Base-by-base conservation (phyloP, 441 rosid species). In the Adansonia gregorii region DNA sequence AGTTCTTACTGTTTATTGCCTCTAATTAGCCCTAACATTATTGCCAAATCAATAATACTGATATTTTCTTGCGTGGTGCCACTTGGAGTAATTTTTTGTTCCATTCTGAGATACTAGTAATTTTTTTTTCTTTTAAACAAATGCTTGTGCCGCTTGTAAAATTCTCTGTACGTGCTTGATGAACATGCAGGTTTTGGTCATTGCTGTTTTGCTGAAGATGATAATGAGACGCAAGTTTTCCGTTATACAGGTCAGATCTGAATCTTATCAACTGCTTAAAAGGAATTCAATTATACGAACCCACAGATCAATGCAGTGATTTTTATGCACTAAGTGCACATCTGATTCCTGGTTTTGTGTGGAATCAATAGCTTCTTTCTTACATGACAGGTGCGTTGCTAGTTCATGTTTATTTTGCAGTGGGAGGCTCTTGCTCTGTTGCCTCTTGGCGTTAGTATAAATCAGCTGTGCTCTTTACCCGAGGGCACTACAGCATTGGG, bases 371-470 rank as follows among this genome's bases (percentile, higher is more conserved):
- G 10, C 52, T 10, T 70, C 14, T 54, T 49, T 76, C 39, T 41
- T 51, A 14, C 22, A 55, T 46, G 59, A 67, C 8, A 54, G 55
- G 8, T 51, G 63, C 3, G 48, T 15, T 43, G 72, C 82, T 82
- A 48, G 72, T 67, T 75, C 43, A 8, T 80, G 70, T 43, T 72
- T 84, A 73, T 81, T 68, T 81, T 75, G 82, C 87, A 89, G 99
- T 94, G 98, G 99, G 97, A 95, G 83, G 99, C 99, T 79, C 98
- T 95, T 83, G 97, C 97, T 64, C 78, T 95, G 75, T 80, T 95
- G 88, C 97, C 94, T 68, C 94, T 95, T 83, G 99, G 98, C 22
- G 94, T 95, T 73, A 92, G 94, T 86, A 90, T 95, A 79, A 95
- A 95, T 82, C 99, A 95, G 82, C 74, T 95, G 78, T 94, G 94